Percentiles rank a stretch among this genome's conserved stretches.
phyloP scores from a whole-genome alignment of 495 filamentous ascomycete genomes.

The Aspergillus indologenus region DNA sequence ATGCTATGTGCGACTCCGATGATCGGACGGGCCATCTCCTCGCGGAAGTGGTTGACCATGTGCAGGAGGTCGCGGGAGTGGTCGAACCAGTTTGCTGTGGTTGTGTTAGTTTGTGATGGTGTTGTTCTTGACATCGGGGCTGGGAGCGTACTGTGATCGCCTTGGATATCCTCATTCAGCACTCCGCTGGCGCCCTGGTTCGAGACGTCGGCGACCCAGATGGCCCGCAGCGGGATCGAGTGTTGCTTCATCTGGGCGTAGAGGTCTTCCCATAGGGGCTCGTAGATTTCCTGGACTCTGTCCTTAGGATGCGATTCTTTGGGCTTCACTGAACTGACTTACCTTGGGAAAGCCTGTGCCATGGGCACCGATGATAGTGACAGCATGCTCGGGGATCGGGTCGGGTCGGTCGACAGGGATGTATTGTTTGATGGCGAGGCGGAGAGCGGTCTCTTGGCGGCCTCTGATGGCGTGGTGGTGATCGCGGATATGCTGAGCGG shows the following conservation, averaged over 20 bases:
- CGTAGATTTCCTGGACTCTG: constrained; percentile 60
- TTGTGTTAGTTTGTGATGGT: not conserved
- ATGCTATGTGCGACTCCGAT: constrained; percentile 78
- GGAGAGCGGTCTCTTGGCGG: constrained; percentile 47
- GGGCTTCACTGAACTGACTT: not conserved
- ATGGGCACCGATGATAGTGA: constrained; percentile 67
- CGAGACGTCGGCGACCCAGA: constrained; percentile 73
- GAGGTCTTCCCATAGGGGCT: constrained; percentile 72
- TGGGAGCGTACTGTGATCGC: constrained; percentile 57
- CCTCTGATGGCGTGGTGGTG: constrained; percentile 47
- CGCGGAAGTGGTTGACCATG: constrained; percentile 70
- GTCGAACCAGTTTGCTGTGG: constrained; percentile 64
- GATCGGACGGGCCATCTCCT: constrained; percentile 68
- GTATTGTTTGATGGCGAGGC: constrained; percentile 69
- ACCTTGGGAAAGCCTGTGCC: constrained; percentile 51
- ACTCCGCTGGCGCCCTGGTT: constrained; percentile 65
- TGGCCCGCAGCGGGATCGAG: constrained; percentile 55
- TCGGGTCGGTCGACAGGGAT: constrained; percentile 52
- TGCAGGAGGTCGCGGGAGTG: constrained; percentile 72
- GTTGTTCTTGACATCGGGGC: not conserved
- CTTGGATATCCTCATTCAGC: constrained; percentile 61
- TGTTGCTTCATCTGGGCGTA: constrained; percentile 35
- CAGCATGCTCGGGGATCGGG: constrained; percentile 52
- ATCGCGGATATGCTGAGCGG: constrained; percentile 57
- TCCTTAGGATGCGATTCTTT: not conserved